Evolutionary conservation across 2,329 filamentous ascomycete species (phyloP).

Genomic region (Aspergillus arachidicola): DNA sequence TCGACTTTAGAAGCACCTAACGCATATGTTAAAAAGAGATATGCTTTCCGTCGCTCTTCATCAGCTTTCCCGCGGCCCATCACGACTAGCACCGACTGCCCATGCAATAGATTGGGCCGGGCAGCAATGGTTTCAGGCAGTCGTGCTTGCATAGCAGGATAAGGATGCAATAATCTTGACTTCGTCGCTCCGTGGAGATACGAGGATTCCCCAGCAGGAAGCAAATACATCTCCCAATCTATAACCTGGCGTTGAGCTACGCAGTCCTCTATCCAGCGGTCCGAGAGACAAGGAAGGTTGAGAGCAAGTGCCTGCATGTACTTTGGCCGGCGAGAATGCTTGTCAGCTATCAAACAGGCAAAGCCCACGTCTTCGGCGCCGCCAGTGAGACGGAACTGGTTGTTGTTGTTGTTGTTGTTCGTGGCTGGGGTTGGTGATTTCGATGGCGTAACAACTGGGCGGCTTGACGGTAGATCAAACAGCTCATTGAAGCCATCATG

Average conservation of each 20-base stretch:
- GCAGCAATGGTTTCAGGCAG: slow-evolving; percentile 60
- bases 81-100: slow-evolving; percentile 71
- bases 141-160: slow-evolving; percentile 58
- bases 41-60: slow-evolving; percentile 69
- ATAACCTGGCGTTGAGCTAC: slow-evolving; percentile 63
- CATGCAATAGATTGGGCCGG: slow-evolving; percentile 66
- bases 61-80: slow-evolving; percentile 65
- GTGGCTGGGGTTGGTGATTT: slow-evolving; percentile 26
- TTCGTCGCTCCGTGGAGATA: slow-evolving; percentile 76
- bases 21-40: slow-evolving; percentile 77
- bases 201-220: slow-evolving; percentile 79
- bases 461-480: slow-evolving; percentile 57
- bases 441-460: slow-evolving; percentile 30
- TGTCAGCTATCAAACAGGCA: slow-evolving; percentile 81
- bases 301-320: slow-evolving; percentile 94
- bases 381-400: slow-evolving; percentile 56
- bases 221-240: slow-evolving; percentile 78
- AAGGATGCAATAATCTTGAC: slow-evolving; percentile 69
- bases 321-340: slow-evolving; percentile 82
- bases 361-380: slow-evolving; percentile 67
- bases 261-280: slow-evolving; percentile 78
- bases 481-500: slow-evolving; percentile 78
- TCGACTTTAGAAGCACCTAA: slow-evolving; percentile 71
- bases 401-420: slow-evolving; percentile 14
- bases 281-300: slow-evolving; percentile 80